Percentiles rank a stretch among this genome's conserved stretches.
These are phyloP conservation scores for Gamarada debralockiae DNA, from an alignment of 495 filamentous ascomycete species.

Conservation along the genomic window DNA sequence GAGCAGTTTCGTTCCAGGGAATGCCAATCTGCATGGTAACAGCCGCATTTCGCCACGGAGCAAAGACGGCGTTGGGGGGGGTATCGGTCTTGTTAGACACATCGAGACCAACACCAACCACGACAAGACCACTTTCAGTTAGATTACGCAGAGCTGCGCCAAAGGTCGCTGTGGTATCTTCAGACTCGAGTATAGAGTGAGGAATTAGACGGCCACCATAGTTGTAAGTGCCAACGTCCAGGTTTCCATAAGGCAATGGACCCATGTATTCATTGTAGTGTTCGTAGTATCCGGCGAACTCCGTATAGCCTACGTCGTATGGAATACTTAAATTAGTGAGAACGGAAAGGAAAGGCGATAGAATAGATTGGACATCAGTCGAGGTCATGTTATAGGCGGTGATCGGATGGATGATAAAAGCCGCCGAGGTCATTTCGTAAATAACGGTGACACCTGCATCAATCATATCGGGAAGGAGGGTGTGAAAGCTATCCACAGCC, in stretches of 20 bases:
- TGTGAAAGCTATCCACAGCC: conserved; percentile 37
- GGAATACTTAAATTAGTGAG: conserved; percentile 29
- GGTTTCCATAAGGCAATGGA: conserved; percentile 35
- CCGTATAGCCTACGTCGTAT: conserved; percentile 20
- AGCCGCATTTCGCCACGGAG: conserved; percentile 52
- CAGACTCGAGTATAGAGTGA: conserved; percentile 44
- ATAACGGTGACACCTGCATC: conserved; percentile 47
- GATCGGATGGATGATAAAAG: conserved; percentile 41
- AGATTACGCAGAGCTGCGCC: conserved; percentile 37
- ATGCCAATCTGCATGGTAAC: conserved; percentile 28
- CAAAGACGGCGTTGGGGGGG: conserved; percentile 46
- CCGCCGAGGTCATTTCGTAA: conserved; percentile 42
- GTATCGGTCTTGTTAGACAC: conserved; percentile 11
- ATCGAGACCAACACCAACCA: conserved; percentile 35
- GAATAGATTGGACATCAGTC: conserved; percentile 28
- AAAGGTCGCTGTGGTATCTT: conserved; percentile 46
- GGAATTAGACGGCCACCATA: conserved; percentile 59
- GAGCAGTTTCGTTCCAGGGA: conserved; percentile 35
- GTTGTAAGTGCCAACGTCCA: conserved; percentile 45
- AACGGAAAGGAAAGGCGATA: conserved; percentile 29
- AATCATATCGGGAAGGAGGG: conserved; percentile 37
- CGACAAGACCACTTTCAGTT: conserved; percentile 38
- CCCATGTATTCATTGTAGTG: conserved; percentile 46
- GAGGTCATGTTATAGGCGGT: conserved; percentile 33
- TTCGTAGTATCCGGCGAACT: conserved; percentile 41